Conservation (phyloP, 1,284 basidiomycete species). For the Takashimella koratensis region DNA sequence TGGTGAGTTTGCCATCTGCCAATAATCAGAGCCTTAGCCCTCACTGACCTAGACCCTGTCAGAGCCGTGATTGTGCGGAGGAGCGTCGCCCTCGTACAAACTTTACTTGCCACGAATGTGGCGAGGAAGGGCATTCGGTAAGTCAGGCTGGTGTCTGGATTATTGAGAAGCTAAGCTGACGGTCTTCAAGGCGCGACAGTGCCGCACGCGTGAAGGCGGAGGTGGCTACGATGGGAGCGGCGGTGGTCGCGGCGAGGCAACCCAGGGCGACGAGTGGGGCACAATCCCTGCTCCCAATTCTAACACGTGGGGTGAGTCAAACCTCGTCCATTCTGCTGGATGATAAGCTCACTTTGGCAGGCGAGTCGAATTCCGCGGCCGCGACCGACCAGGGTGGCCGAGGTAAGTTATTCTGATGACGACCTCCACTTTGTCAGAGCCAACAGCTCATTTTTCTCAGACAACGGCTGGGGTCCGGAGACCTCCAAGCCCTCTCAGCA, state of each 20-base stretch:
- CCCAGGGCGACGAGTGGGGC: no score
- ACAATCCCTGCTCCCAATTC: no score
- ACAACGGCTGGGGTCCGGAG: constrained; percentile 1
- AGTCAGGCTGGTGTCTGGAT: not conserved
- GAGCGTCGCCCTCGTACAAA: constrained; percentile 1
- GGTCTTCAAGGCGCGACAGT: constrained; percentile 16
- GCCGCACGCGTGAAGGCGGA: constrained; percentile 6
- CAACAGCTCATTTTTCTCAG: not conserved
- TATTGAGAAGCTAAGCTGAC: no score
- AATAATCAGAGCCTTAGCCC: no score
- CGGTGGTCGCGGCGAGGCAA: constrained; percentile 6
- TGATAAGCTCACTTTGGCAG: no score
- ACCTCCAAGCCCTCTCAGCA: not conserved
- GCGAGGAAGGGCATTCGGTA: constrained; percentile 19
- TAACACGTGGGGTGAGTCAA: no score
- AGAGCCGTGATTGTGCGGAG: constrained; percentile 1
- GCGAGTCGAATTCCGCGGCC: no score
- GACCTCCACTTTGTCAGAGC: not conserved
- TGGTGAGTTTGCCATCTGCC: no score
- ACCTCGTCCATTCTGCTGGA: no score
- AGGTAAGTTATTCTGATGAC: not conserved
- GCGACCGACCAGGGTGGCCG: not conserved
- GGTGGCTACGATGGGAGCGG: constrained; percentile 3
- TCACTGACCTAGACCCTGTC: not conserved
- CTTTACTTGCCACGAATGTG: constrained; percentile 20